Conservation (phyloP, 202 grass and related monocot genomes). For the Carex arenaria region DNA sequence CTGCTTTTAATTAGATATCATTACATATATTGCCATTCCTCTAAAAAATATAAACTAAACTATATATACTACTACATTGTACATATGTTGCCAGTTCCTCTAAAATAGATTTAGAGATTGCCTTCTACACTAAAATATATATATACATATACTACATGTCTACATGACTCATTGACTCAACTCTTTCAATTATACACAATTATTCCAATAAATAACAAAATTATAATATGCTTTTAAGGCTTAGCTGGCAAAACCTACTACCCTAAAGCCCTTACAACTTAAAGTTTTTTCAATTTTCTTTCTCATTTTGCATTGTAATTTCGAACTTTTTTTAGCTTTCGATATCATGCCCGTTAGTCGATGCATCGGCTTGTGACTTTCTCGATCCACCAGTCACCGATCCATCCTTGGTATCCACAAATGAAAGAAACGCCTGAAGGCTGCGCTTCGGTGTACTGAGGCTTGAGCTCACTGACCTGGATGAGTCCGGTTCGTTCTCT, state of each 20-base stretch:
- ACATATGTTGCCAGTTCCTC: neutral
- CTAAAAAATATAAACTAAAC: neutral
- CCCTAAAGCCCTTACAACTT: neutral
- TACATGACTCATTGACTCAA: neutral
- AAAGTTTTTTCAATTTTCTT: neutral
- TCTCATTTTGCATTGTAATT: neutral
- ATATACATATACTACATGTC: no score
- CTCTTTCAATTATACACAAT: neutral
- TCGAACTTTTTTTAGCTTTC: neutral
- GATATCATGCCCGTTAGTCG: neutral
- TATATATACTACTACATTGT: neutral
- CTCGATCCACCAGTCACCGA: constrained; percentile 5
- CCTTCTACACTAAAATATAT: neutral
- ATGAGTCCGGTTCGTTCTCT: neutral
- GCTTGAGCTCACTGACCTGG: neutral
- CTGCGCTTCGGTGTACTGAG: constrained; percentile 21
- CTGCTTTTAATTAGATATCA: neutral
- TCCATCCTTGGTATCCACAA: constrained; percentile 49
- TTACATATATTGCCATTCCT: neutral
- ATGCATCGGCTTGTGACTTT: neutral
- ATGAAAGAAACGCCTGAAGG: constrained; percentile 59
- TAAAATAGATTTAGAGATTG: neutral
- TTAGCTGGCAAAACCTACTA: neutral
- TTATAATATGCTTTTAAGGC: neutral
- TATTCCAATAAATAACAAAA: neutral